A percentile compares a stretch with the other conserved stretches of the same genome.
Conservation (phyloP, 2,329 filamentous ascomycete genomes). For the Clonostachys rhizophaga region DNA sequence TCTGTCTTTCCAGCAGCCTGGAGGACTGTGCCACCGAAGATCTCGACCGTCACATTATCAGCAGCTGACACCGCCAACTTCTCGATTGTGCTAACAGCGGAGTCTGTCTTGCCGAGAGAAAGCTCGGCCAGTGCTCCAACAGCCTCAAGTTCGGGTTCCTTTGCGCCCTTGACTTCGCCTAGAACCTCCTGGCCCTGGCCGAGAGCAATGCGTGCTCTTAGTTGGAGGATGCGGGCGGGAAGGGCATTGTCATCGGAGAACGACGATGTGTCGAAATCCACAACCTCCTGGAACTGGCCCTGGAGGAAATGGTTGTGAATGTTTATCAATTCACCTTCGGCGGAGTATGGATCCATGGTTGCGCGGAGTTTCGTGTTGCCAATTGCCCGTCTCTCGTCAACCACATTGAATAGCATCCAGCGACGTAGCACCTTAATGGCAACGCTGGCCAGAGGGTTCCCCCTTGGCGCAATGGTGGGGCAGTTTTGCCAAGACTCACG, state of each 20-base stretch:
- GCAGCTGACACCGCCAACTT: slow-evolving; percentile 60
- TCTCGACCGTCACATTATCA: slow-evolving; percentile 77
- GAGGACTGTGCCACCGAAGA: slow-evolving; percentile 76
- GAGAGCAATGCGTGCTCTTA: slow-evolving; percentile 79
- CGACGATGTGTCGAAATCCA: slow-evolving; percentile 78
- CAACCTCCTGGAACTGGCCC: slow-evolving; percentile 80
- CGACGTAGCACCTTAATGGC: no score
- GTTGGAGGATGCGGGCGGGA: slow-evolving; percentile 70
- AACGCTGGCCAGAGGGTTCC: no score
- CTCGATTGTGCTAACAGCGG: slow-evolving; percentile 60
- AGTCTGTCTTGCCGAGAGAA: slow-evolving; percentile 51
- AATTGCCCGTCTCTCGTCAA: no score
- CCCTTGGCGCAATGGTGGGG: slow-evolving; percentile 14
- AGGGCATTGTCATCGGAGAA: slow-evolving; percentile 76
- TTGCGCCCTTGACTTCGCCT: slow-evolving; percentile 59
- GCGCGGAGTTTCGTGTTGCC: not conserved
- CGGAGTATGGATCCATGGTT: slow-evolving; percentile 64
- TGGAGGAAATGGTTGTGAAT: slow-evolving; percentile 68
- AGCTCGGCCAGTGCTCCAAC: slow-evolving; percentile 71
- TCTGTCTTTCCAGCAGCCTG: slow-evolving; percentile 78
- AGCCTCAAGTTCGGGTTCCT: slow-evolving; percentile 70
- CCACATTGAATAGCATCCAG: no score
- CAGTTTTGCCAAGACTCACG: slow-evolving; percentile 7
- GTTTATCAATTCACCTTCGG: slow-evolving; percentile 68
- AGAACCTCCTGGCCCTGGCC: slow-evolving; percentile 73